Conservation (phyloP, 2,329 filamentous ascomycete genomes). For the Exophiala sp. region DNA sequence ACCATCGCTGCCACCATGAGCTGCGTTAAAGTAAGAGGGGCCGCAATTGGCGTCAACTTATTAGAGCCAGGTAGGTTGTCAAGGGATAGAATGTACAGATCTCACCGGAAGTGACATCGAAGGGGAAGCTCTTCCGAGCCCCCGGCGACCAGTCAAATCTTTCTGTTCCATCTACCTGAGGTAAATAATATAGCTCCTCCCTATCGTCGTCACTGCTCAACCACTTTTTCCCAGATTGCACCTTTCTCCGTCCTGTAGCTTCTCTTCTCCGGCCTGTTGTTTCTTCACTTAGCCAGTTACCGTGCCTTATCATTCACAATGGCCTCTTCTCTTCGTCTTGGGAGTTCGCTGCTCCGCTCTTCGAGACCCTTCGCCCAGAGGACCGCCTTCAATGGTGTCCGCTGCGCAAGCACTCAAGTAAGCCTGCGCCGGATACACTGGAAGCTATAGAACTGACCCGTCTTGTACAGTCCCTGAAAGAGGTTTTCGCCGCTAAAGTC, state of each 20-base stretch:
- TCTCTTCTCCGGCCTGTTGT: constrained; percentile 6
- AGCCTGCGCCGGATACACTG: constrained; percentile 83
- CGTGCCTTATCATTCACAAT: constrained; percentile 49
- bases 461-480: constrained; percentile 74
- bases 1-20: no score
- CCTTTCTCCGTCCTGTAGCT: constrained; percentile 8
- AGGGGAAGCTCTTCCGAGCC: not conserved
- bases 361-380: constrained; percentile 60
- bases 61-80: no score
- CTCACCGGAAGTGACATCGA: not conserved
- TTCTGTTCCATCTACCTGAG: not conserved
- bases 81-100: not conserved
- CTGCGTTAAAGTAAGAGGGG: not conserved
- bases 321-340: constrained; percentile 76
- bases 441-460: constrained; percentile 48
- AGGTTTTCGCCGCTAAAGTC: constrained; percentile 92
- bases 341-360: constrained; percentile 74
- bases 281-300: constrained; percentile 14
- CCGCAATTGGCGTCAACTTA: not conserved
- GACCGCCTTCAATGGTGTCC: constrained; percentile 71
- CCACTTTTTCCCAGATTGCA: constrained; percentile 14
- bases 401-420: constrained; percentile 78
- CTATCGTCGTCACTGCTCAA: constrained; percentile 9
- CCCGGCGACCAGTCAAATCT: not conserved
- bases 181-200: constrained; percentile 8